These are phyloP conservation scores for Zygnema circumcarinatum DNA, from an alignment of 139 green algal species.

Conservation along the genomic window DNA sequence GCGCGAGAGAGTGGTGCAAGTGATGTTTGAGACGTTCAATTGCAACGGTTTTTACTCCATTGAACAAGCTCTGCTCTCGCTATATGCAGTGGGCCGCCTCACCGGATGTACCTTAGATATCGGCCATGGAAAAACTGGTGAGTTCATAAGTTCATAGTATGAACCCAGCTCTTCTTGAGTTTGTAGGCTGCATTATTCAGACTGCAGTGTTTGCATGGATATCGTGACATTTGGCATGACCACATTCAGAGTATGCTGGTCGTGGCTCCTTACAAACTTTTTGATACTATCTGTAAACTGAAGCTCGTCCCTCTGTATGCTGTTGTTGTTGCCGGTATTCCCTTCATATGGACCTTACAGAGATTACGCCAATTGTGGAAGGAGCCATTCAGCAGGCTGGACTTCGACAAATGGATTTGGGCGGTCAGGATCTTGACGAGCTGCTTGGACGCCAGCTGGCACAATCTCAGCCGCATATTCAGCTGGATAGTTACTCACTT, in stretches of 20 bases:
- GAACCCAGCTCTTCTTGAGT: not conserved
- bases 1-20: slow-evolving; percentile 33
- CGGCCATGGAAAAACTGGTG: slow-evolving; percentile 68
- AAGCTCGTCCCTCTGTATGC: too few relatives aligned
- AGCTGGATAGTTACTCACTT: not conserved
- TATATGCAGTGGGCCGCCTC: slow-evolving; percentile 77
- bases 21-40: slow-evolving; percentile 88
- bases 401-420: slow-evolving; percentile 68
- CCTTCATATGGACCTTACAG: too few relatives aligned
- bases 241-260: too few relatives aligned
- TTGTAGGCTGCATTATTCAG: not conserved
- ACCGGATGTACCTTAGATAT: slow-evolving; percentile 84
- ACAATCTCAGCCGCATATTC: not conserved
- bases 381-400: slow-evolving; percentile 68
- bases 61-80: slow-evolving; percentile 66
- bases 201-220: slow-evolving; percentile 2
- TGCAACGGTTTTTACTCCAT: slow-evolving; percentile 78
- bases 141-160: too few relatives aligned
- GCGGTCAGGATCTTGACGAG: slow-evolving; percentile 70
- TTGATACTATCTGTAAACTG: too few relatives aligned
- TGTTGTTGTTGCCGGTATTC: too few relatives aligned
- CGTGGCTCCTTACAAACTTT: too few relatives aligned
- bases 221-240: too few relatives aligned
- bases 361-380: slow-evolving; percentile 81
- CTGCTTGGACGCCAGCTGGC: slow-evolving; percentile 45